Conservation (phyloP, 805 yeast species). For the Priceomyces melissophilus region DNA sequence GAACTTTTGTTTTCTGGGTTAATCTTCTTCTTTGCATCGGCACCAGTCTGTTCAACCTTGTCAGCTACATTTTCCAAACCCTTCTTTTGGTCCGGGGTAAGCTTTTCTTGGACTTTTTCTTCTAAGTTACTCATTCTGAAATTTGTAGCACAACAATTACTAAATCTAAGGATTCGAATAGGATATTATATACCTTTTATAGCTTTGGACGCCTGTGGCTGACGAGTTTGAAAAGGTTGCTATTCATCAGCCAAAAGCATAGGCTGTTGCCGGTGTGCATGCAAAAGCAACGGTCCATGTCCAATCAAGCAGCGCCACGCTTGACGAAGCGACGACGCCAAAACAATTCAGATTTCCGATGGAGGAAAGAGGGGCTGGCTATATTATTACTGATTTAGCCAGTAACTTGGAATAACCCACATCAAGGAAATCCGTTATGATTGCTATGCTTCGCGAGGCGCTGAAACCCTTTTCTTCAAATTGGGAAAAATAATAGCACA, state of each 20-base stretch:
- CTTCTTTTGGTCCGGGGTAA: slow-evolving; percentile 43
- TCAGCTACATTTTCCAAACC: slow-evolving; percentile 37
- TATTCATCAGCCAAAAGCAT: neutral
- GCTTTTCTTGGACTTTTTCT: slow-evolving; percentile 35
- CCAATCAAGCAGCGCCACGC: neutral
- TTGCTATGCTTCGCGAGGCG: no score
- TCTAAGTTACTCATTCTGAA: slow-evolving; percentile 39
- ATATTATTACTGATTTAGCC: no score
- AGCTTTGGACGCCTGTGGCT: neutral
- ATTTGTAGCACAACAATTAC: neutral
- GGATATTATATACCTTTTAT: neutral
- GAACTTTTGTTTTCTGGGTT: slow-evolving; percentile 31
- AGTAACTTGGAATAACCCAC: no score
- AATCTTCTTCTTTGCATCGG: slow-evolving; percentile 22
- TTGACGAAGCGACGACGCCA: no score
- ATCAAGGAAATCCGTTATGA: no score
- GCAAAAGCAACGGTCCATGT: neutral
- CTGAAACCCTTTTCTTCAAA: no score
- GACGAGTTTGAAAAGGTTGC: neutral
- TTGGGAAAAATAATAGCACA: no score
- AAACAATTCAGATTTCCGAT: no score
- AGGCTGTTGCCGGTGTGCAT: neutral
- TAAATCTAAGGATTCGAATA: neutral
- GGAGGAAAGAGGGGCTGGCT: no score
- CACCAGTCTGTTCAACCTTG: slow-evolving; percentile 33